phyloP scores from a whole-genome alignment of 108 stramenopile species.

The Discostella pseudostelligera region DNA sequence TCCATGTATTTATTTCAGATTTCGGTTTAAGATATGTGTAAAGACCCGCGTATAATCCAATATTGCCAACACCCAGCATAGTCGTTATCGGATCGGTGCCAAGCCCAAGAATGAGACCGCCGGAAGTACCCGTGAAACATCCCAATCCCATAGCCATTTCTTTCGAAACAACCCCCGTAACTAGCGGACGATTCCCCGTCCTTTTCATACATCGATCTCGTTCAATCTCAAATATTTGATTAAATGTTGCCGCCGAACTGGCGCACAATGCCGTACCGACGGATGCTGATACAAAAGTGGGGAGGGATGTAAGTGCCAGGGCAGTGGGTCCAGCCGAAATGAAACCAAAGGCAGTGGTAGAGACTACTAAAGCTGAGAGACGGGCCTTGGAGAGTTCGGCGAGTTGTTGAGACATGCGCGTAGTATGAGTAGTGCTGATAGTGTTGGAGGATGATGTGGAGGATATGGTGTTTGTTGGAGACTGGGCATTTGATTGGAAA shows the following conservation, averaged over 20 bases:
- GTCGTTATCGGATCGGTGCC: conserved; percentile 94
- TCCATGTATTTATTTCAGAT: conserved; percentile 94
- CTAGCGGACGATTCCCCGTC: conserved; percentile 89
- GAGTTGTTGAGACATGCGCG: neutral
- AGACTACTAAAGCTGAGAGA: conserved; percentile 86
- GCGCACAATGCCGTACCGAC: conserved; percentile 91
- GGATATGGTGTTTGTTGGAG: neutral
- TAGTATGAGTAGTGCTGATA: neutral
- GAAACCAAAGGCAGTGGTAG: conserved; percentile 91
- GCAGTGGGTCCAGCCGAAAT: conserved; percentile 84
- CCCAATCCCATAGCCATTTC: conserved; percentile 74
- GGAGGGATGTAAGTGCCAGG: conserved; percentile 39
- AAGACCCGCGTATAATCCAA: conserved; percentile 92
- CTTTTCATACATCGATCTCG: conserved; percentile 90
- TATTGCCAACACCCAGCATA: conserved; percentile 87
- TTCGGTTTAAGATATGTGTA: conserved; percentile 96
- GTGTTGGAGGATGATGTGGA: neutral
- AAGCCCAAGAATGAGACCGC: conserved; percentile 67
- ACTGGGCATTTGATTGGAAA: neutral
- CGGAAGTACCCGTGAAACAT: conserved; percentile 63
- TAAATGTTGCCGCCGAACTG: conserved; percentile 90
- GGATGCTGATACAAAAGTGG: conserved; percentile 66
- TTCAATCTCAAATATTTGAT: conserved; percentile 88
- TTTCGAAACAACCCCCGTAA: conserved; percentile 65
- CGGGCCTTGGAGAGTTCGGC: conserved; percentile 80